These are phyloP conservation scores for Mediolabrus comicus DNA, from an alignment of 108 stramenopile species.

Conservation along the genomic window DNA sequence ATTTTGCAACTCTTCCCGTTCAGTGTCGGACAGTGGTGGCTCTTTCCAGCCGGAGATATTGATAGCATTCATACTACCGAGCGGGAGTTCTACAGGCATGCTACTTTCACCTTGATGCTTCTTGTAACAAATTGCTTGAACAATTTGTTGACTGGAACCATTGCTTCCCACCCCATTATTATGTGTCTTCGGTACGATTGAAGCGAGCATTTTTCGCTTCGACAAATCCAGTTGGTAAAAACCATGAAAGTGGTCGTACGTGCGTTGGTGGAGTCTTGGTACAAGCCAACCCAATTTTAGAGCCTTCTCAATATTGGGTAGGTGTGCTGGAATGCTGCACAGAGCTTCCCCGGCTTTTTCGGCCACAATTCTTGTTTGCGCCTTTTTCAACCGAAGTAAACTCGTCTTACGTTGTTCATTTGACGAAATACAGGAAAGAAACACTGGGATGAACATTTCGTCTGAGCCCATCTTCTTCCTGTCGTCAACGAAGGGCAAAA, in stretches of 20 bases:
- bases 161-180: neutral
- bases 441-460: neutral
- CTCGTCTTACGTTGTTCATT: neutral
- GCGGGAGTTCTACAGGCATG: neutral
- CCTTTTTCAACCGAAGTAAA: neutral
- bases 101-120: neutral
- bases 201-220: constrained; percentile 6
- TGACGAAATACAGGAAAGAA: neutral
- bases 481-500: neutral
- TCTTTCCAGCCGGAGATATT: neutral
- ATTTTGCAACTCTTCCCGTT: neutral
- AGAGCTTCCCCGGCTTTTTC: neutral
- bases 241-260: neutral
- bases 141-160: neutral
- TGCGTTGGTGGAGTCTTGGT: neutral
- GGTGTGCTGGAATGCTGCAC: neutral
- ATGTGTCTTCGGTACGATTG: constrained; percentile 1
- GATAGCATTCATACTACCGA: neutral
- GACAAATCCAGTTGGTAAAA: neutral
- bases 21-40: neutral
- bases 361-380: neutral
- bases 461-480: neutral
- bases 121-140: neutral
- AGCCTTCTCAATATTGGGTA: neutral
- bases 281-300: constrained; percentile 1